Evolutionary conservation across 1,284 basidiomycete genomes (phyloP).

Genomic region (Kwoniella shivajii): DNA sequence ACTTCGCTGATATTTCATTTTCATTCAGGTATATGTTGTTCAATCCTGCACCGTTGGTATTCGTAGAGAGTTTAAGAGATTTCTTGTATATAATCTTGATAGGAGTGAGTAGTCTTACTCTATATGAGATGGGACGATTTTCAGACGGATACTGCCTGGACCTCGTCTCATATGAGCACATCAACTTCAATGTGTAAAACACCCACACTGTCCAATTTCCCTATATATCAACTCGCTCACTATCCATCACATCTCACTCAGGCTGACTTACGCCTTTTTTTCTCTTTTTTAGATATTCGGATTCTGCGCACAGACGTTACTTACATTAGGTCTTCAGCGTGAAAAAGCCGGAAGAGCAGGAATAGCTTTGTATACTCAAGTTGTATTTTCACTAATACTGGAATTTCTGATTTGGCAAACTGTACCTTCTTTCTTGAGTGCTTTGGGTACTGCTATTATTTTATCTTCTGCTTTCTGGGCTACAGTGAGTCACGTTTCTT

Average conservation of each 20-base stretch:
- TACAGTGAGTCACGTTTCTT: constrained; percentile 38
- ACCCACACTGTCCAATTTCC: not conserved
- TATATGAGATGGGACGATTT: too few relatives aligned
- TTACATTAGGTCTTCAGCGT: constrained; percentile 52
- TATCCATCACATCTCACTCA: not conserved
- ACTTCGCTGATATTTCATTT: not conserved
- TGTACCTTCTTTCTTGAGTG: constrained; percentile 43
- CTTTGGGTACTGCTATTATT: constrained; percentile 50
- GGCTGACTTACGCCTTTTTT: not conserved
- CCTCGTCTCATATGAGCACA: too few relatives aligned
- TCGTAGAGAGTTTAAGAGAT: constrained; percentile 10
- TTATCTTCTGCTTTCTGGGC: constrained; percentile 49
- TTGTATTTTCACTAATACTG: constrained; percentile 50
- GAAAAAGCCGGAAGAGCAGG: constrained; percentile 54
- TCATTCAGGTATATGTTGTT: constrained; percentile 34
- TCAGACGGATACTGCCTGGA: too few relatives aligned
- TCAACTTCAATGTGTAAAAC: too few relatives aligned
- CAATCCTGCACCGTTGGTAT: constrained; percentile 5
- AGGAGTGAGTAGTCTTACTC: constrained; percentile 57
- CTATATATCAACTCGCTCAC: not conserved
- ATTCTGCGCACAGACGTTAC: constrained; percentile 62
- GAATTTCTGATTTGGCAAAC: constrained; percentile 51
- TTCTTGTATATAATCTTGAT: constrained; percentile 49
- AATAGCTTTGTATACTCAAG: constrained; percentile 52
- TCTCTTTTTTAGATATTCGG: constrained; percentile 57